These are phyloP conservation scores for Monosporascus sp. DNA, from an alignment of 2,329 filamentous ascomycete species.

Conservation along the genomic window DNA sequence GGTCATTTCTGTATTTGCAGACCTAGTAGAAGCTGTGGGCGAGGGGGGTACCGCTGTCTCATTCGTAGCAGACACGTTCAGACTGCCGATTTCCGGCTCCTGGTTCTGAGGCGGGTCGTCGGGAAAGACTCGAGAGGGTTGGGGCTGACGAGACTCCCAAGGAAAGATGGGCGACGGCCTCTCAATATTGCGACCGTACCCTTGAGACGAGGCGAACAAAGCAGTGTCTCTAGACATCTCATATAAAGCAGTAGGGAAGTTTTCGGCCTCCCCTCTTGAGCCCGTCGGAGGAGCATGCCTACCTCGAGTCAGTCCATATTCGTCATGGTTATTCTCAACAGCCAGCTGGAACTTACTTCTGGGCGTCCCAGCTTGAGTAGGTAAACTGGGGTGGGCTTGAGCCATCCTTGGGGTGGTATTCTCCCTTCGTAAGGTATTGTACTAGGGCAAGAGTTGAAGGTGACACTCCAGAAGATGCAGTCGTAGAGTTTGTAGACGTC, in stretches of 20 bases:
- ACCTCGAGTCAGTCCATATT: constrained; percentile 11
- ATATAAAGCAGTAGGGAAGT: constrained; percentile 76
- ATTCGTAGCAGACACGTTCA: constrained; percentile 12
- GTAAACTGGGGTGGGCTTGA: constrained; percentile 27
- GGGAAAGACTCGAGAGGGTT: constrained; percentile 60
- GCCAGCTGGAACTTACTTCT: constrained; percentile 36
- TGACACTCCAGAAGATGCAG: constrained; percentile 2
- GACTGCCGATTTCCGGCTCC: constrained; percentile 1
- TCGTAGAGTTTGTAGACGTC: constrained; percentile 1
- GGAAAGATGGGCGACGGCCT: constrained; percentile 74
- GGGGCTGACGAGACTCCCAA: constrained; percentile 71
- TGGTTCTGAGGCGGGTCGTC: constrained; percentile 41
- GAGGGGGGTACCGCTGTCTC: constrained; percentile 12
- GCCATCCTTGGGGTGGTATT: constrained; percentile 36
- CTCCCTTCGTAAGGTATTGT: constrained; percentile 51
- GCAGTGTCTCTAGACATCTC: constrained; percentile 73
- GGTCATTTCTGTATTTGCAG: constrained; percentile 31
- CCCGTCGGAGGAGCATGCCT: constrained; percentile 60
- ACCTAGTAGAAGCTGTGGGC: constrained; percentile 25
- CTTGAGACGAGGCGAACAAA: constrained; percentile 60
- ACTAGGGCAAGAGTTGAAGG: constrained; percentile 38
- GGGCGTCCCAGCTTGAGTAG: constrained; percentile 47
- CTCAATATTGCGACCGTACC: constrained; percentile 30
- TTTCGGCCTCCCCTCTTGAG: constrained; percentile 78
- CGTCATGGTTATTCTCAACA: neutral